A percentile compares a stretch with the other conserved stretches of the same genome.
Evolutionary conservation across 176 grass and related monocot species (phyloP).

Genomic region (Tuctoria greenei): DNA sequence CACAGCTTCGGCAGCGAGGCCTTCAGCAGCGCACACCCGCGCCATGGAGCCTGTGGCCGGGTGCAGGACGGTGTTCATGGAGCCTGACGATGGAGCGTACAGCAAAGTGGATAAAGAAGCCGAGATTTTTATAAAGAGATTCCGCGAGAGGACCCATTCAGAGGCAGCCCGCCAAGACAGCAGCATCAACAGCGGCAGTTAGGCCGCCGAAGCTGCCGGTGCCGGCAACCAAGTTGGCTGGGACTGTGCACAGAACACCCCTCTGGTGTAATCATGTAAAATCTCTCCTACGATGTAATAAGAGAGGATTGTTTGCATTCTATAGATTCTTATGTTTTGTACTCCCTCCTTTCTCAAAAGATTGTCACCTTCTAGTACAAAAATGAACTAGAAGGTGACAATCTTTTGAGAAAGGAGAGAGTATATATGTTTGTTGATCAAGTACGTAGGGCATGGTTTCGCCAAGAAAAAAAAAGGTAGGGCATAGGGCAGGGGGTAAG

Average conservation of each 20-base stretch:
- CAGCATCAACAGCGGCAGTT: not conserved
- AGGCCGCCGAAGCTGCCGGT: not conserved
- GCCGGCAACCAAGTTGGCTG: not conserved
- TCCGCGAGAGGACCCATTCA: slow-evolving; percentile 5
- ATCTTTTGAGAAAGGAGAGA: no score
- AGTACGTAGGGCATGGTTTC: no score
- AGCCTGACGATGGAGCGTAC: not conserved
- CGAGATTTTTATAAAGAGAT: slow-evolving; percentile 2
- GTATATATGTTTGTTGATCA: no score
- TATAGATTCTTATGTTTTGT: no score
- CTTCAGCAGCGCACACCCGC: not conserved
- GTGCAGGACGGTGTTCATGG: slow-evolving; percentile 6
- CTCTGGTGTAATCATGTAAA: no score
- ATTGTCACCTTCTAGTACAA: no score
- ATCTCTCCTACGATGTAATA: not conserved
- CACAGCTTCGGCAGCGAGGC: not conserved
- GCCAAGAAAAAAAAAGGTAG: no score
- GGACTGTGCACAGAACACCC: not conserved
- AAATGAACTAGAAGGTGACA: no score
- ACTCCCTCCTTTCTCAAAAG: no score
- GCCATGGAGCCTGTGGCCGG: slow-evolving; percentile 13
- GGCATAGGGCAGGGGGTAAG: no score
- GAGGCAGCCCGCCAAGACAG: not conserved
- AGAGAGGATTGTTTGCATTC: no score
- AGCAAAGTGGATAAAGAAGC: slow-evolving; percentile 14